These are phyloP conservation scores for Paralagenidium karlingii DNA, from an alignment of 352 stramenopile species.

Conservation along the genomic window DNA sequence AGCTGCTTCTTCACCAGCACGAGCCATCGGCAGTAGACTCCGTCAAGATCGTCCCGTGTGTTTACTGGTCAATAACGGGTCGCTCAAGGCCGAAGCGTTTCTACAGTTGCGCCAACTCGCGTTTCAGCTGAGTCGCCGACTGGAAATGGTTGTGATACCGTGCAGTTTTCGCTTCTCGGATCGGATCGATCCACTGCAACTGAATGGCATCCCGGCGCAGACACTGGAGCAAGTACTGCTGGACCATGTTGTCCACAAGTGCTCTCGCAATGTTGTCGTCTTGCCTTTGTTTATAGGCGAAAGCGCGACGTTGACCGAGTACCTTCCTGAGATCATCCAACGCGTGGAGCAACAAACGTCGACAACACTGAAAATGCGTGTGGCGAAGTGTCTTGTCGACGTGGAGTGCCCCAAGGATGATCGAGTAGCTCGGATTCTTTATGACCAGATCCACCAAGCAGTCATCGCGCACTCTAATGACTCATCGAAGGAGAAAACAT, in stretches of 20 bases:
- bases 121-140: slow-evolving; percentile 44
- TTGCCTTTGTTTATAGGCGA: slow-evolving; percentile 76
- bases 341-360: background rate
- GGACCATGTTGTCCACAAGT: no score
- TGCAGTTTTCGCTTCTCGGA: slow-evolving; percentile 47
- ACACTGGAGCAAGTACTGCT: slow-evolving; percentile 48
- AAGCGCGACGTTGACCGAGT: slow-evolving; percentile 64
- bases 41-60: slow-evolving; percentile 1
- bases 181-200: slow-evolving; percentile 84
- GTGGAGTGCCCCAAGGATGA: slow-evolving; percentile 26
- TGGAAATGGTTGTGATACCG: slow-evolving; percentile 37
- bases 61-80: slow-evolving; percentile 64
- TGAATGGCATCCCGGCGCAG: slow-evolving; percentile 53
- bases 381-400: slow-evolving; percentile 51
- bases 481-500: slow-evolving; percentile 7
- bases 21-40: background rate
- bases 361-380: slow-evolving; percentile 15
- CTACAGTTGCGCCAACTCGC: slow-evolving; percentile 60
- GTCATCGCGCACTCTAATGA: slow-evolving; percentile 12
- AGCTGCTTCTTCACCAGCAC: background rate
- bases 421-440: slow-evolving; percentile 45
- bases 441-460: slow-evolving; percentile 29
- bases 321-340: slow-evolving; percentile 37
- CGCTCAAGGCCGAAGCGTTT: slow-evolving; percentile 48
- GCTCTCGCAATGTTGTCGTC: slow-evolving; percentile 45